phyloP scores from a whole-genome alignment of 2,329 filamentous ascomycete species.

The Fusarium foetens region DNA sequence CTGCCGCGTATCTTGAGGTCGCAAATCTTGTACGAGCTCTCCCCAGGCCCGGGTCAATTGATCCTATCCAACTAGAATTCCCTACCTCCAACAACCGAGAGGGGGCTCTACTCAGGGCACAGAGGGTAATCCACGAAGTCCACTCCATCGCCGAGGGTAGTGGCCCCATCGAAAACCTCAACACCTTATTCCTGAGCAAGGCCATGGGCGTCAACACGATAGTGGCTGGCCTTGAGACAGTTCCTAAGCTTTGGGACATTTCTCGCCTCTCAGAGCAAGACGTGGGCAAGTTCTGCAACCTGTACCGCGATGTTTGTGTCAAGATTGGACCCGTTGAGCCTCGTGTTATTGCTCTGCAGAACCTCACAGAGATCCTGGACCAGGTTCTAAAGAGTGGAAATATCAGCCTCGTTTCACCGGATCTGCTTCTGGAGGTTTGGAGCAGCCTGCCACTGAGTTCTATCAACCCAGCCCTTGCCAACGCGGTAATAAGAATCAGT shows the following conservation, averaged over 20 bases:
- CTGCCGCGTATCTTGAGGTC: conserved; percentile 59
- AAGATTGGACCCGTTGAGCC: conserved; percentile 55
- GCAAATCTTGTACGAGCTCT: conserved; percentile 55
- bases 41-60: conserved; percentile 34
- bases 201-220: conserved; percentile 51
- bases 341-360: conserved; percentile 58
- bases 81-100: conserved; percentile 28
- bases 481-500: conserved; percentile 60
- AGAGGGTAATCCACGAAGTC: conserved; percentile 52
- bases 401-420: conserved; percentile 46
- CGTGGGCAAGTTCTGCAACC: conserved; percentile 49
- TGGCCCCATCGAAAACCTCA: conserved; percentile 40
- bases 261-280: conserved; percentile 39
- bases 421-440: conserved; percentile 55
- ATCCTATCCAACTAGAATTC: conserved; percentile 36
- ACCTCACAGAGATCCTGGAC: conserved; percentile 60
- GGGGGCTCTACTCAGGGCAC: conserved; percentile 54
- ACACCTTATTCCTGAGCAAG: conserved; percentile 44
- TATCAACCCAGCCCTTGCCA: conserved; percentile 60
- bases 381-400: conserved; percentile 46
- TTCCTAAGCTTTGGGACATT: conserved; percentile 48
- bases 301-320: conserved; percentile 57
- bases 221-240: conserved; percentile 49
- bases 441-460: conserved; percentile 49
- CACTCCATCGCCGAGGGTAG: conserved; percentile 46